phyloP scores from a whole-genome alignment of 192 early-diverging fungal species.

The Podila clonocystis region DNA sequence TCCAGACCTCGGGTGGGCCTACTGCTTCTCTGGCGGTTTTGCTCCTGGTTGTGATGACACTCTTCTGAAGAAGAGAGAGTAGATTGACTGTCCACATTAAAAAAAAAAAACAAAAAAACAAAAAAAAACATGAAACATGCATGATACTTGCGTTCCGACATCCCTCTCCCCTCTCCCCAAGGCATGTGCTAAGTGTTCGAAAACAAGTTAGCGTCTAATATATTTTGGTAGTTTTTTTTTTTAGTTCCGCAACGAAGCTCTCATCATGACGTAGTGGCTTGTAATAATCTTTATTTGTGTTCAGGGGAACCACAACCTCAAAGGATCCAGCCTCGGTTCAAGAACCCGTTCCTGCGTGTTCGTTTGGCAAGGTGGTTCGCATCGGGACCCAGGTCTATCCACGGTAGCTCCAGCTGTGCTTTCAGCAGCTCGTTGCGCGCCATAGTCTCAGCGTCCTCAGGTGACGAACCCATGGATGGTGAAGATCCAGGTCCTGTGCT shows the following conservation, averaged over 20 bases:
- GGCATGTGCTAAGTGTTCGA: too few relatives aligned
- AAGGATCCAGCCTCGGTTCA: slow-evolving; percentile 3
- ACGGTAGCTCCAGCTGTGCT: slow-evolving; percentile 17
- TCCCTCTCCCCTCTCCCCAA: too few relatives aligned
- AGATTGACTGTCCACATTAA: slow-evolving; percentile 4
- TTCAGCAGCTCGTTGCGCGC: slow-evolving; percentile 16
- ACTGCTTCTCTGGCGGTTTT: slow-evolving; percentile 20
- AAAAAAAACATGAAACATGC: background rate
- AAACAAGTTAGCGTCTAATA: too few relatives aligned
- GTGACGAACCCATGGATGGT: background rate
- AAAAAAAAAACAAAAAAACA: background rate
- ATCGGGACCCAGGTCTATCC: slow-evolving; percentile 29
- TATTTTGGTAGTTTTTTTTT: too few relatives aligned
- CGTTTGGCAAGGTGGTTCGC: slow-evolving; percentile 18
- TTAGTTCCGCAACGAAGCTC: too few relatives aligned
- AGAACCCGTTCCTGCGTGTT: slow-evolving; percentile 3
- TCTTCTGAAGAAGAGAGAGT: background rate
- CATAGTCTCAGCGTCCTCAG: background rate
- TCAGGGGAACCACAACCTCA: background rate
- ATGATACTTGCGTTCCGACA: background rate
- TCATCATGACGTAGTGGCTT: too few relatives aligned
- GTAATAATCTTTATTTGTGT: too few relatives aligned
- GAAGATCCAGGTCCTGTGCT: background rate
- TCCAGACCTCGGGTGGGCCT: slow-evolving; percentile 31
- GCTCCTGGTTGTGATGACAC: slow-evolving; percentile 19